Base-by-base conservation (phyloP, 441 rosid species). In the Erodium texanum region DNA sequence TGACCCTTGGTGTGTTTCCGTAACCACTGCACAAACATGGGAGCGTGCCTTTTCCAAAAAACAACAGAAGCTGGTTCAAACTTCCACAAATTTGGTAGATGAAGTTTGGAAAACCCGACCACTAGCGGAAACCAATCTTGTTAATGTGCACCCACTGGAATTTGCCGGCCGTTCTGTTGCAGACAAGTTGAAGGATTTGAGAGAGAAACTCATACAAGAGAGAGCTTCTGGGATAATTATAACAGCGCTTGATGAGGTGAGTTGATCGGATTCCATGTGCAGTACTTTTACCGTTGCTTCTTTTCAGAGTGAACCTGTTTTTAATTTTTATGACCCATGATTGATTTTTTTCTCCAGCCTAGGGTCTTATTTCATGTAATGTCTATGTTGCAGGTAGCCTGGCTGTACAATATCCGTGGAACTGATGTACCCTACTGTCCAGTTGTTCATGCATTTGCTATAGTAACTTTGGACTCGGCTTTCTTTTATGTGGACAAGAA, bases 401-500 rank as follows among this genome's bases (percentile, higher is more conserved):
- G 99, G 99, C 68, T 92, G 68, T 95, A 84, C 78, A 95, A 95
- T 75, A 85, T 95, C 68, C 96, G 98, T 71, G 99, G 99, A 73
- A 83, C 69, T 69, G 99, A 95, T 78, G 96, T 95, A 19, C 79
- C 96, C 69, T 92, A 86, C 65, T 82, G 88, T 80, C 99, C 99
- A 0, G 97, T 95, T 76, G 97, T 86, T 78, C 97, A 95, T 78
- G 94, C 98, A 3, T 95, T 92, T 81, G 95, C 97, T 29, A 79
- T 95, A 43, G 87, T 95, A 48, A 90, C 96, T 15, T 68, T 64
- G 63, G 74, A 77, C 34, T 83, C 90, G 50, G 95, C 92, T 64
- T 90, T 90, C 73, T 79, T 92, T 61, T 95, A 90, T 64, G 92
- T 87, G 54, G 96, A 90, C 74, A 85, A 78, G 74, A 90, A 79